phyloP scores from a whole-genome alignment of 306 rosid genomes.

The Gleditsia sinensis region DNA sequence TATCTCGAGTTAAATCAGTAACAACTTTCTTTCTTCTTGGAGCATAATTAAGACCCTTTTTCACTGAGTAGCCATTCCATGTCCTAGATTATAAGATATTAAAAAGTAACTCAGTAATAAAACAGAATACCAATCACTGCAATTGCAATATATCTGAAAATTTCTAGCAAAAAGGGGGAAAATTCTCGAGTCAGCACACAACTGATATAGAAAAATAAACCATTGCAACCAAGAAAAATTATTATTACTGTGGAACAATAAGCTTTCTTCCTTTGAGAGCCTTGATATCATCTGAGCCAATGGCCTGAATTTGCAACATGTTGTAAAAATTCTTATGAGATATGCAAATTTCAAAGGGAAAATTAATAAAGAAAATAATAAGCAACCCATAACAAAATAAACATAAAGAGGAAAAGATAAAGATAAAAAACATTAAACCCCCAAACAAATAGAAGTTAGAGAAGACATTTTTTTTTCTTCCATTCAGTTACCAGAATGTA shows the following conservation, averaged over 20 bases:
- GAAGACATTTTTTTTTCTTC: no score
- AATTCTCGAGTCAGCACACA: no score
- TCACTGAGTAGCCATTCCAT: conserved; percentile 73
- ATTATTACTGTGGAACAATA: conserved; percentile 67
- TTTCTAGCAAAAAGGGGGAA: background rate
- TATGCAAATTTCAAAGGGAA: conserved; percentile 17
- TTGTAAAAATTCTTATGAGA: conserved; percentile 15
- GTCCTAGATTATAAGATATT: conserved; percentile 48
- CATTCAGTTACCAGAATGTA: no score
- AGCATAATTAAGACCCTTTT: conserved; percentile 78
- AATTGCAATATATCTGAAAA: background rate
- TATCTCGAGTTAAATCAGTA: conserved; percentile 82
- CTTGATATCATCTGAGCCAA: conserved; percentile 67
- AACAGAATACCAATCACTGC: conserved; percentile 10
- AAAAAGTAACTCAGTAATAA: conserved; percentile 1
- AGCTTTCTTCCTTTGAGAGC: conserved; percentile 78
- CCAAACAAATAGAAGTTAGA: no score
- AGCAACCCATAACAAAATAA: background rate
- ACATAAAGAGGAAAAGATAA: conserved; percentile 5
- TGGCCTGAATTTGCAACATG: conserved; percentile 48
- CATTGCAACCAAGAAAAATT: background rate
- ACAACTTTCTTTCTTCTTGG: conserved; percentile 75
- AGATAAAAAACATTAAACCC: background rate
- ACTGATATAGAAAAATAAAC: no score
- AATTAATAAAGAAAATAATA: background rate